Evolutionary conservation across 2,329 filamentous ascomycete species (phyloP).

Genomic region (Bipolaris victoriae): DNA sequence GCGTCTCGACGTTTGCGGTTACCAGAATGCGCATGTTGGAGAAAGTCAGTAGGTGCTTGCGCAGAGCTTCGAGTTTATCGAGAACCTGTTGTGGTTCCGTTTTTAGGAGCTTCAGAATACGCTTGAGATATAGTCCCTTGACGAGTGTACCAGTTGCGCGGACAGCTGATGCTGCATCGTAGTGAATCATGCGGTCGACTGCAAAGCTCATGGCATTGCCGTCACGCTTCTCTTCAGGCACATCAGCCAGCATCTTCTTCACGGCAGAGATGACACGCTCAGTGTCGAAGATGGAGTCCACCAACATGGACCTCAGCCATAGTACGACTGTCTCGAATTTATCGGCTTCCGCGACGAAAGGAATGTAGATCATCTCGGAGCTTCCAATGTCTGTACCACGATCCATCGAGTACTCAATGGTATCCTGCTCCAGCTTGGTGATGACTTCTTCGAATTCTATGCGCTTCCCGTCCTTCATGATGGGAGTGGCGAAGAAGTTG

Average conservation of each 20-base stretch:
- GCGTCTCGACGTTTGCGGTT: slow-evolving; percentile 77
- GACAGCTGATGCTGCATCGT: slow-evolving; percentile 74
- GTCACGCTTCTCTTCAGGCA: slow-evolving; percentile 89
- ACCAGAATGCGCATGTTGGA: slow-evolving; percentile 87
- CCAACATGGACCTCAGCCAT: slow-evolving; percentile 86
- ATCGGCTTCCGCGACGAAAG: slow-evolving; percentile 84
- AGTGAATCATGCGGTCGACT: slow-evolving; percentile 77
- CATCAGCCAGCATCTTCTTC: slow-evolving; percentile 84
- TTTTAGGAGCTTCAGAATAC: slow-evolving; percentile 79
- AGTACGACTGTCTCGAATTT: slow-evolving; percentile 83
- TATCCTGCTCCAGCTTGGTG: slow-evolving; percentile 87
- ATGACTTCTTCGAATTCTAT: slow-evolving; percentile 93
- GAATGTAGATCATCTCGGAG: slow-evolving; percentile 78
- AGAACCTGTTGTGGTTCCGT: slow-evolving; percentile 78
- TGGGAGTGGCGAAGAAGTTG: slow-evolving; percentile 93
- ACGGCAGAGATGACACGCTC: slow-evolving; percentile 67
- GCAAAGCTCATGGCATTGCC: slow-evolving; percentile 70
- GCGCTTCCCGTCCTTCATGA: slow-evolving; percentile 74
- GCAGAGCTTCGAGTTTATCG: slow-evolving; percentile 76
- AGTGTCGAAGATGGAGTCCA: slow-evolving; percentile 85
- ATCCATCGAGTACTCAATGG: slow-evolving; percentile 79
- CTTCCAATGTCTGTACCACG: slow-evolving; percentile 73
- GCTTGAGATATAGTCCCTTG: slow-evolving; percentile 84
- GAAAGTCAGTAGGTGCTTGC: slow-evolving; percentile 77
- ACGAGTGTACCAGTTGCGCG: slow-evolving; percentile 83